A percentile compares a stretch with the other conserved stretches of the same genome.
Evolutionary conservation across 108 stramenopile species (phyloP).

Genomic region (Pseudonitzschia multistriata): DNA sequence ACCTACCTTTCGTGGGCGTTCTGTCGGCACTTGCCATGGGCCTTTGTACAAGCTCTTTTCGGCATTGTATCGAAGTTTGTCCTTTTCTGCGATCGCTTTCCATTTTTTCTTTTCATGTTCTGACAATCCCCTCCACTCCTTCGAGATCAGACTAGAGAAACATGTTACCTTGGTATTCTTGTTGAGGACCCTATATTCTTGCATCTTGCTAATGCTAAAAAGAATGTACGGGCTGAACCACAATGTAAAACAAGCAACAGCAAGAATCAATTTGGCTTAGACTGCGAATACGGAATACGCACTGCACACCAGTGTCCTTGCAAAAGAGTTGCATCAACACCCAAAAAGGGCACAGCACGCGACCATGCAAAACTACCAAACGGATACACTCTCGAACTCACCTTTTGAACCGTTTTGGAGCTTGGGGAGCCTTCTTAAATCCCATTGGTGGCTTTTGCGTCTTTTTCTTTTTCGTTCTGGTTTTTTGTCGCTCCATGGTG

Average conservation of each 20-base stretch:
- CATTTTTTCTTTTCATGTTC: slow-evolving; percentile 44
- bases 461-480: not conserved
- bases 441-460: slow-evolving; percentile 12
- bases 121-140: slow-evolving; percentile 33
- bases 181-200: slow-evolving; percentile 27
- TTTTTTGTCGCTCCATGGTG: slow-evolving; percentile 2
- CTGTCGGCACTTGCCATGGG: slow-evolving; percentile 36
- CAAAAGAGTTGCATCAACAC: too few species aligned
- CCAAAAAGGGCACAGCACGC: too few species aligned
- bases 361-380: too few species aligned
- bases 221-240: slow-evolving; percentile 43
- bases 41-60: slow-evolving; percentile 37
- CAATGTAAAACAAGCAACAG: not conserved
- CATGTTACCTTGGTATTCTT: slow-evolving; percentile 11
- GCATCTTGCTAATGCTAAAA: slow-evolving; percentile 41
- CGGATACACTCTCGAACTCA: too few species aligned
- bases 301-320: too few species aligned
- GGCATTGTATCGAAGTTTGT: slow-evolving; percentile 42
- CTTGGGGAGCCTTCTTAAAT: slow-evolving; percentile 48
- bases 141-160: slow-evolving; percentile 9
- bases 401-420: slow-evolving; percentile 60
- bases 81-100: slow-evolving; percentile 36
- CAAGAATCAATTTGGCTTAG: not conserved
- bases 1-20: slow-evolving; percentile 31
- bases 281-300: too few species aligned